phyloP scores from a whole-genome alignment of 139 green algal species.

The Zygnema circumcarinatum region DNA sequence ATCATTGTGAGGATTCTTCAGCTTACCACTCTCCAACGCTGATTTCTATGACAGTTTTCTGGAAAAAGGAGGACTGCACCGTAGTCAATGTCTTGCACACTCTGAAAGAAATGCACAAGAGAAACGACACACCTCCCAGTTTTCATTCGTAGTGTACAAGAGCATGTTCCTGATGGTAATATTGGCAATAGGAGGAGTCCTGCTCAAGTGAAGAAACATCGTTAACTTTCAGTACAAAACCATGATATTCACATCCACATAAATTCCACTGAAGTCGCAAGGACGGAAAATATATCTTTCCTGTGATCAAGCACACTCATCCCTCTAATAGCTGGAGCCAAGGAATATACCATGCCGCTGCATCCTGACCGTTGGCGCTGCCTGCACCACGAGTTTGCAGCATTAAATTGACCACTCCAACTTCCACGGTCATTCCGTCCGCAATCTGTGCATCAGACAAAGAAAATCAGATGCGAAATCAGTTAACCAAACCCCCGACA shows the following conservation, averaged over 20 bases:
- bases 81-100: too few species aligned
- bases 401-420: constrained; percentile 44
- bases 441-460: too few species aligned
- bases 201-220: constrained; percentile 12
- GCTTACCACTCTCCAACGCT: too few species aligned
- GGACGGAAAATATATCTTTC: too few species aligned
- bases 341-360: neutral
- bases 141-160: constrained; percentile 42
- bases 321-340: neutral
- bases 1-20: too few species aligned
- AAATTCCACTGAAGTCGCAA: too few species aligned
- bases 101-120: too few species aligned
- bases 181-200: constrained; percentile 38
- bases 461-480: neutral
- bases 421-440: constrained; percentile 52
- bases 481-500: neutral
- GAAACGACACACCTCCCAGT: constrained; percentile 18
- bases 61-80: too few species aligned
- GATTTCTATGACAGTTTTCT: too few species aligned
- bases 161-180: constrained; percentile 40
- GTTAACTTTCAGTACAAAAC: too few species aligned
- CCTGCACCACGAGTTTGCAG: constrained; percentile 33
- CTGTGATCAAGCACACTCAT: neutral
- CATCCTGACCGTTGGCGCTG: constrained; percentile 11
- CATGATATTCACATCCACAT: too few species aligned